phyloP scores from a whole-genome alignment of 345 rosid genomes.

The Pistacia atlantica region DNA sequence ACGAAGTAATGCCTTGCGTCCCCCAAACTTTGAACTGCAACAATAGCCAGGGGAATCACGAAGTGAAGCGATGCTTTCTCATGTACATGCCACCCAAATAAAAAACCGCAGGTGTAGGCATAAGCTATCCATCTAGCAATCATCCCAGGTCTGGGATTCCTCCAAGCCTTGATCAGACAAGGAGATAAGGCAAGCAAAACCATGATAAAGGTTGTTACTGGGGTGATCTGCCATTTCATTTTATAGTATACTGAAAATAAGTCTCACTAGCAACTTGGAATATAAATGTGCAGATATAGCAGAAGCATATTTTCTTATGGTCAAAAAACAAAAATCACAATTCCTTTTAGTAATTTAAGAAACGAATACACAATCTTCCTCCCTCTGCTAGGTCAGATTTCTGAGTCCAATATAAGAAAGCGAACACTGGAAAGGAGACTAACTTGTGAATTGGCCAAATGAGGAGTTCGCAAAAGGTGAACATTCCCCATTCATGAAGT shows the following conservation, averaged over 20 bases:
- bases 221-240: slow-evolving; percentile 62
- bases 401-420: background rate
- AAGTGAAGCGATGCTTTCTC: slow-evolving; percentile 97
- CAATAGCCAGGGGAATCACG: slow-evolving; percentile 73
- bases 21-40: slow-evolving; percentile 70
- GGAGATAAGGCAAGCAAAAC: slow-evolving; percentile 79
- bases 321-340: background rate
- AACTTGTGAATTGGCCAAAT: background rate
- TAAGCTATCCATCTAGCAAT: slow-evolving; percentile 78
- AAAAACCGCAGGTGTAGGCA: slow-evolving; percentile 84
- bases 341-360: background rate
- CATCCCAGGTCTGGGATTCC: slow-evolving; percentile 52
- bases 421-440: background rate
- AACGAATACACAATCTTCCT: background rate
- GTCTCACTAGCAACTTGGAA: background rate
- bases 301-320: background rate
- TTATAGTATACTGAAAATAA: background rate
- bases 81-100: slow-evolving; percentile 99
- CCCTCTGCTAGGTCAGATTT: background rate
- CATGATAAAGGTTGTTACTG: slow-evolving; percentile 60
- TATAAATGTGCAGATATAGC: background rate
- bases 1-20: slow-evolving; percentile 87
- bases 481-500: background rate
- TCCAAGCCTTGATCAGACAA: slow-evolving; percentile 79
- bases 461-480: background rate